These are phyloP conservation scores for Penicillium sp. DNA, from an alignment of 2,329 filamentous ascomycete genomes.

Conservation along the genomic window DNA sequence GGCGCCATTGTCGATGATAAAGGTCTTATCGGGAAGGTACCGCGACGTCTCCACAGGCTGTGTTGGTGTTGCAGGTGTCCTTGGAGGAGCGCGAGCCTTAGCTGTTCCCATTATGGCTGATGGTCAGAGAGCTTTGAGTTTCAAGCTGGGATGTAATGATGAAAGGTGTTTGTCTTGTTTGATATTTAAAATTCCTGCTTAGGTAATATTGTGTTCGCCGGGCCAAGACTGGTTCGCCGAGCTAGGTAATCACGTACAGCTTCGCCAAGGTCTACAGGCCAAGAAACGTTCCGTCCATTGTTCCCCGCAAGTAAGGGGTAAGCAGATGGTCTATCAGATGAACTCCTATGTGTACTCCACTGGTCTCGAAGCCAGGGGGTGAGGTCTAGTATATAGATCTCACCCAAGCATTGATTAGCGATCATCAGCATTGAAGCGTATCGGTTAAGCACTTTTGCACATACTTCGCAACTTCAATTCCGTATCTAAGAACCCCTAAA, in stretches of 20 bases:
- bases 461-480: background rate
- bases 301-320: background rate
- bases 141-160: slow-evolving; percentile 9
- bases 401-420: background rate
- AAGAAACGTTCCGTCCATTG: background rate
- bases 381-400: too few species aligned
- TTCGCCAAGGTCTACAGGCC: background rate
- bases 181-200: slow-evolving; percentile 1
- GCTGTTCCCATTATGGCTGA: slow-evolving; percentile 30
- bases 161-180: slow-evolving; percentile 19
- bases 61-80: slow-evolving; percentile 49
- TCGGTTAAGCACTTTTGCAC: background rate
- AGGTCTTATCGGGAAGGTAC: slow-evolving; percentile 60
- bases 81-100: slow-evolving; percentile 42
- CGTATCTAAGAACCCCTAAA: background rate
- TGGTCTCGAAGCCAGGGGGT: background rate
- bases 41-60: slow-evolving; percentile 38
- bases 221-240: too few species aligned
- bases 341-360: background rate
- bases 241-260: background rate
- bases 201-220: background rate
- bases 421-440: background rate
- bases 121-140: background rate
- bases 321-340: background rate
- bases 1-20: slow-evolving; percentile 91